Conservation (phyloP, 2,329 filamentous ascomycete genomes). For the Penicillium sp. region DNA sequence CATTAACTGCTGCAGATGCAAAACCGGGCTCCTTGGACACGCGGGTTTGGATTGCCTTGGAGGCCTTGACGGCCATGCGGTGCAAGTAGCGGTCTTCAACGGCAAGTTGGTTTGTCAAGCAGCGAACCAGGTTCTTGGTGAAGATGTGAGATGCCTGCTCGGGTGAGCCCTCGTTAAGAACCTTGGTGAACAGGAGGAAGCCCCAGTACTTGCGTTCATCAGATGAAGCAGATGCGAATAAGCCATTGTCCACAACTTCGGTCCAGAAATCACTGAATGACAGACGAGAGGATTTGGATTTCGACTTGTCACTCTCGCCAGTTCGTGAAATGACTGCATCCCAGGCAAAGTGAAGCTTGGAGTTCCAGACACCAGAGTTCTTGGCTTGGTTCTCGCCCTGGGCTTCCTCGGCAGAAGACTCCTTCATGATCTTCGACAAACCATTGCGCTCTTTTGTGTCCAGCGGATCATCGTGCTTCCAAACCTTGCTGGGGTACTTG, state of each 20-base stretch:
- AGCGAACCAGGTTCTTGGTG: slow-evolving; percentile 78
- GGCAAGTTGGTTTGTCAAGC: slow-evolving; percentile 78
- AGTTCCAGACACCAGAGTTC: slow-evolving; percentile 70
- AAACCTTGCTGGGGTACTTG: slow-evolving; percentile 68
- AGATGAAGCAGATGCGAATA: slow-evolving; percentile 80
- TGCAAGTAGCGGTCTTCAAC: slow-evolving; percentile 78
- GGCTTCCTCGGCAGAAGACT: slow-evolving; percentile 46
- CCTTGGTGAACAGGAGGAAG: slow-evolving; percentile 80
- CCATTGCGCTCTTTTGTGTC: slow-evolving; percentile 66
- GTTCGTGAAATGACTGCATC: slow-evolving; percentile 65
- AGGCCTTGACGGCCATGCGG: slow-evolving; percentile 71
- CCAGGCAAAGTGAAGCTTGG: slow-evolving; percentile 87
- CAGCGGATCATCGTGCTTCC: slow-evolving; percentile 73
- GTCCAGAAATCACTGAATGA: slow-evolving; percentile 79
- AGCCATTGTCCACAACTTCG: slow-evolving; percentile 78
- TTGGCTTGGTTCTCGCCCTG: slow-evolving; percentile 34
- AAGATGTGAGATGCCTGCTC: slow-evolving; percentile 64
- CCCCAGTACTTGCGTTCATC: slow-evolving; percentile 90
- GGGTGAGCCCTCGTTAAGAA: slow-evolving; percentile 58
- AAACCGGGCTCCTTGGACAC: slow-evolving; percentile 63
- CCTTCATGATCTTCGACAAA: slow-evolving; percentile 77
- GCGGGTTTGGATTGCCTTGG: slow-evolving; percentile 69
- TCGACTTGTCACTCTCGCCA: slow-evolving; percentile 33
- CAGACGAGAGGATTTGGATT: slow-evolving; percentile 40
- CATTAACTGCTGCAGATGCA: slow-evolving; percentile 62